Conservation (phyloP, 73 alveolate species). For the Paramecium biaurelia region DNA sequence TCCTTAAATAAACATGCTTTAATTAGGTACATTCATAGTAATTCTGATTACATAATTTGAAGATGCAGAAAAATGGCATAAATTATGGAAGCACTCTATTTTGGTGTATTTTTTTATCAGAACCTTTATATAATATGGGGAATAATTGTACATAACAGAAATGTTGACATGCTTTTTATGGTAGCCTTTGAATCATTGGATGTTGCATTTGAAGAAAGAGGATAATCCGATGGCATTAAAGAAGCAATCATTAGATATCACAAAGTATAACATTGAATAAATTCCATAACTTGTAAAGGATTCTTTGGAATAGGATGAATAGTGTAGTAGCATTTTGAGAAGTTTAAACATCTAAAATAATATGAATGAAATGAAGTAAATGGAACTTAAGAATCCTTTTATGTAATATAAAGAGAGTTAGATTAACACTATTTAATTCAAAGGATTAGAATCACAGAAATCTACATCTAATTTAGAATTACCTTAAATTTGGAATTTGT, state of each 20-base stretch:
- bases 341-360: background rate
- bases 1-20: background rate
- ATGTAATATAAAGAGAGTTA: background rate
- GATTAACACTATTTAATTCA: background rate
- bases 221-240: background rate
- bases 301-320: background rate
- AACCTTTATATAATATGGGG: background rate
- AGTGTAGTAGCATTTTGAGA: background rate
- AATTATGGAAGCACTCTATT: background rate
- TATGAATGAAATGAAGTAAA: background rate
- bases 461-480: background rate
- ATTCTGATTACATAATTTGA: background rate
- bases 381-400: background rate
- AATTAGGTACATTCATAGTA: background rate
- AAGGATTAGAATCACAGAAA: background rate
- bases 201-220: background rate
- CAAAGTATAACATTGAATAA: background rate
- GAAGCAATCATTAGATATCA: background rate
- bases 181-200: background rate
- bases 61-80: background rate
- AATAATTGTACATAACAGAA: background rate
- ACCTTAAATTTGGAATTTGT: background rate
- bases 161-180: background rate
- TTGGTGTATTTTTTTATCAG: background rate
- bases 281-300: background rate